Conservation (phyloP, 306 rosid species). For the Sechiopsis laciniata region DNA sequence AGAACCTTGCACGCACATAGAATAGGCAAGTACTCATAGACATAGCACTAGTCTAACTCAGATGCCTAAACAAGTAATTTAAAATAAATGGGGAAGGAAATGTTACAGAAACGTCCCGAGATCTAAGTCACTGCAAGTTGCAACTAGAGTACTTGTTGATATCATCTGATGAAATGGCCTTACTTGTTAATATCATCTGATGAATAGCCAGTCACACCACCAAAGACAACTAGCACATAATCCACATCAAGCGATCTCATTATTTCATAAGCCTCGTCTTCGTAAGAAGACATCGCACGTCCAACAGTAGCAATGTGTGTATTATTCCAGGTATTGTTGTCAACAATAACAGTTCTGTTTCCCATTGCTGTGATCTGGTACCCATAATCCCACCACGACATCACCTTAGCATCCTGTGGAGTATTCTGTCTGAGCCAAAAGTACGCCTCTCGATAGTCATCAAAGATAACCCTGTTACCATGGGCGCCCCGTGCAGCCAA, state of each 20-base stretch:
- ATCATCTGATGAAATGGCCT: conserved; percentile 18
- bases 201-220: conserved; percentile 98
- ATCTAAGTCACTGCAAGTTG: too few species aligned
- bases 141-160: too few species aligned
- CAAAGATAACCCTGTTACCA: conserved; percentile 90
- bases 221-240: conserved; percentile 94
- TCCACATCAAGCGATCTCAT: conserved; percentile 91
- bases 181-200: conserved; percentile 99
- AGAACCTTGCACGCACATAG: not conserved
- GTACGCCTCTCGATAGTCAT: conserved; percentile 99
- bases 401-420: conserved; percentile 90
- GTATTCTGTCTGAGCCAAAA: conserved; percentile 99
- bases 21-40: not conserved
- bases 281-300: conserved; percentile 98
- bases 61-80: too few species aligned
- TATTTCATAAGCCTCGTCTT: conserved; percentile 92
- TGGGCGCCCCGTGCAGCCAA: conserved; percentile 98
- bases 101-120: too few species aligned
- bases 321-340: conserved; percentile 98
- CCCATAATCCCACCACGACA: conserved; percentile 99
- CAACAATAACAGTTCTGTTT: conserved; percentile 96
- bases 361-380: conserved; percentile 99
- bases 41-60: too few species aligned
- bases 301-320: conserved; percentile 99
- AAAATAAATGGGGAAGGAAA: too few species aligned